Evolutionary conservation across 352 stramenopile genomes (phyloP).

Genomic region (Phytophthora cactorum): DNA sequence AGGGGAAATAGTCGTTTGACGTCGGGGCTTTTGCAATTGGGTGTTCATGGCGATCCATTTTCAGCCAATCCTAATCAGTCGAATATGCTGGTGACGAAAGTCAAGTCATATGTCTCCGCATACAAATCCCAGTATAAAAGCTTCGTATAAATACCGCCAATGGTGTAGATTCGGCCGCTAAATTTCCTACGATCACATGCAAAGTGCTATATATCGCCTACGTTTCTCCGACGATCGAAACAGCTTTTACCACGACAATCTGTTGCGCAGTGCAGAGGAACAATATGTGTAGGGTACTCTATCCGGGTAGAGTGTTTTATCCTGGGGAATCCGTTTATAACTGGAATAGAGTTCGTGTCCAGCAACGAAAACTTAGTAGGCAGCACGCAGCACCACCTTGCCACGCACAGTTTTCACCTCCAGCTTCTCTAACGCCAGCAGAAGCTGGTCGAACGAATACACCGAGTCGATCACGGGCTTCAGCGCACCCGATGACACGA

Average conservation of each 20-base stretch:
- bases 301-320: too few relatives aligned
- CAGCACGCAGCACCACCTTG: constrained; percentile 58
- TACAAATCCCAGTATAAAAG: background rate
- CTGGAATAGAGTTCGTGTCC: too few relatives aligned
- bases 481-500: constrained; percentile 38
- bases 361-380: constrained; percentile 9
- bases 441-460: constrained; percentile 49
- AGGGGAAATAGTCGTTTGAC: too few relatives aligned
- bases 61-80: too few relatives aligned
- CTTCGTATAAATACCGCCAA: background rate
- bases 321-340: too few relatives aligned
- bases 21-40: too few relatives aligned
- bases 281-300: too few relatives aligned
- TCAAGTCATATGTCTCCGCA: background rate
- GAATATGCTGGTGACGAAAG: background rate
- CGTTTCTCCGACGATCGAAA: background rate
- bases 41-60: too few relatives aligned
- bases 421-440: constrained; percentile 49
- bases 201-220: background rate
- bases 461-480: constrained; percentile 45
- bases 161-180: background rate
- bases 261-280: too few relatives aligned
- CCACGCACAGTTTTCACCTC: constrained; percentile 49
- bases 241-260: too few relatives aligned
- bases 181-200: background rate